These are phyloP conservation scores for Atkinsonella hypoxylon DNA, from an alignment of 2,329 filamentous ascomycete genomes.

Conservation along the genomic window DNA sequence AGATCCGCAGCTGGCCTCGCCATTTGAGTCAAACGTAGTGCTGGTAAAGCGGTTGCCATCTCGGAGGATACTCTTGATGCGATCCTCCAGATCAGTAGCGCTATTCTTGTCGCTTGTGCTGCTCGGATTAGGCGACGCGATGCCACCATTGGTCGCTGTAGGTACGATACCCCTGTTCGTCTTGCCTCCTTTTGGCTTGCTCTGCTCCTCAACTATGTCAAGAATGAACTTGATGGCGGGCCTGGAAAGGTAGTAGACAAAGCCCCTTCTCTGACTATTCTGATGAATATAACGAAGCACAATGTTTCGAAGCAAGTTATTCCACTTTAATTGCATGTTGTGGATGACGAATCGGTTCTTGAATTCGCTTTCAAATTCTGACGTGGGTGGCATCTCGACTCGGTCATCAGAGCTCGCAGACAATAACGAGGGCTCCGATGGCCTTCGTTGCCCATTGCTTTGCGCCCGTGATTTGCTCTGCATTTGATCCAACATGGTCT, in stretches of 20 bases:
- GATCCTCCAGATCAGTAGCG: constrained; percentile 60
- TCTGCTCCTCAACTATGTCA: constrained; percentile 92
- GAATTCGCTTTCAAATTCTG: constrained; percentile 87
- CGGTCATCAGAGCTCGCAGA: constrained; percentile 20
- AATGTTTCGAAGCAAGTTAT: constrained; percentile 89
- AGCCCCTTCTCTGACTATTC: constrained; percentile 87
- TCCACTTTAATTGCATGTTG: constrained; percentile 97
- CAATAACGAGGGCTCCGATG: constrained; percentile 24
- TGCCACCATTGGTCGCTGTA: constrained; percentile 17
- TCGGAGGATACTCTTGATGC: constrained; percentile 72
- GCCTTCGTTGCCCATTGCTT: constrained; percentile 14
- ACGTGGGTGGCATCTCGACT: constrained; percentile 55
- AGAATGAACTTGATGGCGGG: constrained; percentile 95
- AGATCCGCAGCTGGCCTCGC: constrained; percentile 24
- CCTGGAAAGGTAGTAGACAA: constrained; percentile 94
- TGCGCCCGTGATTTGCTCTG: constrained; percentile 23
- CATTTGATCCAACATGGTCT: constrained; percentile 44
- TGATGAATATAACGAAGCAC: constrained; percentile 96
- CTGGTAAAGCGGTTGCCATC: constrained; percentile 72
- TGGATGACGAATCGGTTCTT: constrained; percentile 98
- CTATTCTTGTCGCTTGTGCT: constrained; percentile 43
- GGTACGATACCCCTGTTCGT: constrained; percentile 12
- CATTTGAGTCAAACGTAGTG: constrained; percentile 19
- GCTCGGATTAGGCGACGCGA: constrained; percentile 23
- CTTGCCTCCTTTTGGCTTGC: constrained; percentile 47